phyloP scores from a whole-genome alignment of 2,329 filamentous ascomycete genomes.

The Colletotrichum sansevieriae region DNA sequence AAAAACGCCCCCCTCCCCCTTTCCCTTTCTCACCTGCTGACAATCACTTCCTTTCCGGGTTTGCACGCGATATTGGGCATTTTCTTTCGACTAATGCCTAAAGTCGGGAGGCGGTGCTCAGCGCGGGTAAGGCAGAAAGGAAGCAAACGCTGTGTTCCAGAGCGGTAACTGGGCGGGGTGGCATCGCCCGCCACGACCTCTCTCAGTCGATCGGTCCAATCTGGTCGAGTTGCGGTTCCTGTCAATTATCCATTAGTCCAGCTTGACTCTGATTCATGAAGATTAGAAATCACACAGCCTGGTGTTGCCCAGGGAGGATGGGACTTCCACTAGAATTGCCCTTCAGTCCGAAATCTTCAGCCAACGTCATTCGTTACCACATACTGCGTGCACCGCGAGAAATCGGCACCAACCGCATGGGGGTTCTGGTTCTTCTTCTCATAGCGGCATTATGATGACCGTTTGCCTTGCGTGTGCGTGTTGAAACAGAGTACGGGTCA shows the following conservation, averaged over 20 bases:
- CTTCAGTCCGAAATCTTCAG: background rate
- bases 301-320: background rate
- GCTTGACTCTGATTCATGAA: background rate
- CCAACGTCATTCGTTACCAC: background rate
- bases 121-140: conserved; percentile 13
- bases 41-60: background rate
- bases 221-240: background rate
- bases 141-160: conserved; percentile 1
- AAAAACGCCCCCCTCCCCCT: background rate
- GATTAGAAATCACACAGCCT: background rate
- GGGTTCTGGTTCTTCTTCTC: background rate
- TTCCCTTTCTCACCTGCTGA: too few species aligned
- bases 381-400: too few species aligned
- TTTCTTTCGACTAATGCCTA: background rate
- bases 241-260: background rate
- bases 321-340: conserved; percentile 1
- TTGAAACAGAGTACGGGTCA: background rate
- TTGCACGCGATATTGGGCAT: background rate
- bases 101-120: background rate
- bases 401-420: background rate
- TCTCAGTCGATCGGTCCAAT: background rate
- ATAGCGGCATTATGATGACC: conserved; percentile 17
- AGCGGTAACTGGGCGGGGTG: background rate
- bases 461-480: background rate
- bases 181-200: background rate